Evolutionary conservation across 495 filamentous ascomycete genomes (phyloP), one percentile per base, ranked within the genome.

Genomic region (Acidomyces sp.): DNA sequence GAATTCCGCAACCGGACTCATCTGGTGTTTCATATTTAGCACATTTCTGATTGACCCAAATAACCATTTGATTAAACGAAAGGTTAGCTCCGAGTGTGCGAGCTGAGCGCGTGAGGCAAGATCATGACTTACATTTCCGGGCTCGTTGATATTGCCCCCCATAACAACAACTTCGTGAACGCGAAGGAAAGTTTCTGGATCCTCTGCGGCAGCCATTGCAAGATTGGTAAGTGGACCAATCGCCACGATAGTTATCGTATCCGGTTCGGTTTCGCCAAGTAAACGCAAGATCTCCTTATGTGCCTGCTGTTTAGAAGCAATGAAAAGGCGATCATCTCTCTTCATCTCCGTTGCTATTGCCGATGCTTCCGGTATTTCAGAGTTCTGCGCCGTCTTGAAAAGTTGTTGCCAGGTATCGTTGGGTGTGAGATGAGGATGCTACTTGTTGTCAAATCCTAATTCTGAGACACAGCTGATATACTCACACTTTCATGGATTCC

Each of bases 111-210:
- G 16, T 10, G 2, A 13, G 37, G 19, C 13, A 26, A 34, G 27
- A 33, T 43, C 29, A 16, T 17, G 21, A 17, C 44, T 46, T 56
- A 77, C 74, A 62, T 99, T 99, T 37, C 90, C 90, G 20, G 74
- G 69, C 13, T 73, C 54, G 28, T 78, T 66, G 31, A 96, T 71
- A n/a, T 81, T 74, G 41, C 90, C 92, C 24, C 88, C 90, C 90
- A 99, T 99, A n/a, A 93, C 78, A 15, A 94, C 76, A 2, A 99
- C 75, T 55, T 93, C 81, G 56, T 92, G 93, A 19, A 74, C 85
- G 16, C 76, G 74, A 3, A 96, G 70, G 63, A 99, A 93, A 3
- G 84, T 78, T 53, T 82, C 77, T 2, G 84, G 75, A 46, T 93
- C 85, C 53, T 81, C 72, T 4, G 83, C 74, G 21, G 90, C 85